A percentile compares a stretch with the other conserved stretches of the same genome.
Conservation (phyloP, 2,329 filamentous ascomycete genomes). For the Penicillium palitans region DNA sequence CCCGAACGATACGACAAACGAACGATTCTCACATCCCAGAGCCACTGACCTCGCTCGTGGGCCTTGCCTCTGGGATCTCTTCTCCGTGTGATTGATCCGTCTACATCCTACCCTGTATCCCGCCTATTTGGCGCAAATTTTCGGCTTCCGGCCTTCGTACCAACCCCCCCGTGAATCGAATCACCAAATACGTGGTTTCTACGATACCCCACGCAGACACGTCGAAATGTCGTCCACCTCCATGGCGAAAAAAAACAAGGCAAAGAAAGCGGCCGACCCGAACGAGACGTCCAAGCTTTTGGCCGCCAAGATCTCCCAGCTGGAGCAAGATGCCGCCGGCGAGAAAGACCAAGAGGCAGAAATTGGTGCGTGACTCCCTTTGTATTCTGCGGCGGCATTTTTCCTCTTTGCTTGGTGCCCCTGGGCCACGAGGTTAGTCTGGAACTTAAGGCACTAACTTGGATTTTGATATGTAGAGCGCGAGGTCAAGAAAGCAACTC, state of each 20-base stretch:
- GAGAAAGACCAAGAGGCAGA: slow-evolving; percentile 95
- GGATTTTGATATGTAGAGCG: slow-evolving; percentile 62
- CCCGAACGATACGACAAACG: slow-evolving; percentile 3
- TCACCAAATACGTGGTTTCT: not conserved
- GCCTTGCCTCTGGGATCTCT: slow-evolving; percentile 24
- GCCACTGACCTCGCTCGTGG: slow-evolving; percentile 19
- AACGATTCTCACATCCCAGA: slow-evolving; percentile 19
- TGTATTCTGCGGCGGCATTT: not conserved
- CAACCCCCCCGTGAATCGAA: not conserved
- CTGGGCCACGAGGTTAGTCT: slow-evolving; percentile 15
- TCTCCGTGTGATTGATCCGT: slow-evolving; percentile 20
- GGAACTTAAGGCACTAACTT: slow-evolving; percentile 26
- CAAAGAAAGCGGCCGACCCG: slow-evolving; percentile 80
- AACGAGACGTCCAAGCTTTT: slow-evolving; percentile 89
- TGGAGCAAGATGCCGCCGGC: slow-evolving; percentile 88
- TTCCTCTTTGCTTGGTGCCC: not conserved
- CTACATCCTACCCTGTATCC: slow-evolving; percentile 13
- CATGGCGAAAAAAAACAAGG: slow-evolving; percentile 74
- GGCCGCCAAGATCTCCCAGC: slow-evolving; percentile 88
- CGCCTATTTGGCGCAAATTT: slow-evolving; percentile 23
- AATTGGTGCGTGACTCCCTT: slow-evolving; percentile 67
- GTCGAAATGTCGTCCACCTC: slow-evolving; percentile 48
- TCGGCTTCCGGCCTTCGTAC: slow-evolving; percentile 13
- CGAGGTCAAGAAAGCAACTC: slow-evolving; percentile 89
- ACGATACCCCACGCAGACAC: slow-evolving; percentile 17